Evolutionary conservation across 352 stramenopile species (phyloP), one percentile per base, ranked within the genome.

Genomic region (Phytophthora colocasiae): DNA sequence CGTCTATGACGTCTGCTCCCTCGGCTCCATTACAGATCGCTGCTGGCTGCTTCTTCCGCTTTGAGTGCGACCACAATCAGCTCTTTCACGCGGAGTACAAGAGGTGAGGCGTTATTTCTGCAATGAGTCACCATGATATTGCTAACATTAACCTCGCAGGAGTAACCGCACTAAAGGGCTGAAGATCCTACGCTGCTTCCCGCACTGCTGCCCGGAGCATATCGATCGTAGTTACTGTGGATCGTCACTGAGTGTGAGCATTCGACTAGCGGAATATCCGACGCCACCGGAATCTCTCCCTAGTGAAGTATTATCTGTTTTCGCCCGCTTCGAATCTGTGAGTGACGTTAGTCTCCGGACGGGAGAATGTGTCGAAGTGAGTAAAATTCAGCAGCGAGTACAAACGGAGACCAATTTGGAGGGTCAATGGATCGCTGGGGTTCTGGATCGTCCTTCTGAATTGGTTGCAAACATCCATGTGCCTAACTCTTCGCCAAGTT

Each of bases 181-280:
- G 39, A 90, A 92, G 63, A 90, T 92, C 51, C 69, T 90, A 11
- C 76, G 81, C 15, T 81, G 73, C 63, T 93, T 93, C 51, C 82
- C 82, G 24, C 84, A 93, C 68, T 93, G 82, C 61, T 93, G 84
- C 44, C 82, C 82, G 0, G 68, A 84, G 39, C 84, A 93, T 54
- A 84, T 92, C 29, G 75, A 89, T 45, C 75, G 84, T 38, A 92
- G 84, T 64, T 92, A 92, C 50, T 91, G 84, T 49, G 84, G 84
- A 31, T 68, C 84, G 7, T 82, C 80, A 10, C 52, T 92, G 22
- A 80, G 85, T 31, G 68, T 90, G 14, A 62, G 63, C 17, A 71
- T 92, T 31, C 22, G 22, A 22, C 22, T 22, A 22, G 22, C 22
- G 22, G 22, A 22, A 22, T 22, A 45, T 41, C 27, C 61, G 26